phyloP scores from a whole-genome alignment of 306 rosid species.

The Citrullus mucosospermus region DNA sequence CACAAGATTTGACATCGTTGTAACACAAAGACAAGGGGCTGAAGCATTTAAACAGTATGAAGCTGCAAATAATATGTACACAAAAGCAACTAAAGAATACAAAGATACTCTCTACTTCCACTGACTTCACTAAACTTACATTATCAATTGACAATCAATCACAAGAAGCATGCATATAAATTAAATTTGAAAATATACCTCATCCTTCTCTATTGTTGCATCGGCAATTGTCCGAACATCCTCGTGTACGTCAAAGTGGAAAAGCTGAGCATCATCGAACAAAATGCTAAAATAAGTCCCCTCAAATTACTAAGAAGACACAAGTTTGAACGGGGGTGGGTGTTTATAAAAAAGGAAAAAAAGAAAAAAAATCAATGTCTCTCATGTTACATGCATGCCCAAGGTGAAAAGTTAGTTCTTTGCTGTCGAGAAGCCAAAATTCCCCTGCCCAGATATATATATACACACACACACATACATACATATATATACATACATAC shows the following conservation, averaged over 20 bases:
- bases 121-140: background rate
- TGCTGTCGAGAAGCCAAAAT: background rate
- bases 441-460: background rate
- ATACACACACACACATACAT: no score
- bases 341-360: no score
- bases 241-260: conserved; percentile 95
- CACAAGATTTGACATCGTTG: background rate
- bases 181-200: conserved; percentile 36
- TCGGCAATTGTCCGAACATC: conserved; percentile 93
- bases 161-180: background rate
- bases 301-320: conserved; percentile 4
- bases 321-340: background rate
- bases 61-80: background rate
- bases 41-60: background rate
- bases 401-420: background rate
- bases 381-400: background rate
- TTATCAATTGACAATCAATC: background rate
- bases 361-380: no score
- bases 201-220: conserved; percentile 92
- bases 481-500: no score
- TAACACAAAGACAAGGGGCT: background rate
- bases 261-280: conserved; percentile 39
- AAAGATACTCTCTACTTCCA: background rate
- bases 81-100: background rate
- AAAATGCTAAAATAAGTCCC: background rate